Evolutionary conservation across 2,329 filamentous ascomycete genomes (phyloP).

Genomic region (Venturia pyrina): DNA sequence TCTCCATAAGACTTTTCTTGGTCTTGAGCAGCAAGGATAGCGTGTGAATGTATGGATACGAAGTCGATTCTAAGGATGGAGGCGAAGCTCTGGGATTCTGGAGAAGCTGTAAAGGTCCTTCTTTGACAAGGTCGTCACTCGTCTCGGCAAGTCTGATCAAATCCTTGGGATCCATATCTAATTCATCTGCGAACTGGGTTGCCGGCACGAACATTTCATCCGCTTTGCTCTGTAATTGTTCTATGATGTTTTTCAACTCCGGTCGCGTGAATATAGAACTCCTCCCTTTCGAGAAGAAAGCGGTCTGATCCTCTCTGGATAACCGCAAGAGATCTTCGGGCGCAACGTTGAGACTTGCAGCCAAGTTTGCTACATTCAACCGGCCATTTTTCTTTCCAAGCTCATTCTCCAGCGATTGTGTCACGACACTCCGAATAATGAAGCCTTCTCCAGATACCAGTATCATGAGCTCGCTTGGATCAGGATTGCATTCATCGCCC

Average conservation of each 20-base stretch:
- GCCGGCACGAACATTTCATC: background rate
- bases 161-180: background rate
- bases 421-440: background rate
- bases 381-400: background rate
- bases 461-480: background rate
- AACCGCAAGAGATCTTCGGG: background rate
- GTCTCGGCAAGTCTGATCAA: background rate
- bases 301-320: background rate
- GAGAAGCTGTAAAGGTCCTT: constrained; percentile 6
- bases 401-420: background rate
- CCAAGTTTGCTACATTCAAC: background rate
- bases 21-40: constrained; percentile 1
- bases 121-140: background rate
- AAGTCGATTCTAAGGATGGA: background rate
- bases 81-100: background rate
- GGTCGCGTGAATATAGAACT: background rate
- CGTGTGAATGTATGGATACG: constrained; percentile 5
- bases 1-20: background rate
- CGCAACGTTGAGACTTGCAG: background rate
- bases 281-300: background rate
- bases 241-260: background rate
- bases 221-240: background rate
- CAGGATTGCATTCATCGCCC: background rate
- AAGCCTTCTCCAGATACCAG: constrained; percentile 7
- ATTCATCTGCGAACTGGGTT: background rate